Conservation (phyloP, 805 yeast genomes). For the Hagleromyces aurorensis region DNA sequence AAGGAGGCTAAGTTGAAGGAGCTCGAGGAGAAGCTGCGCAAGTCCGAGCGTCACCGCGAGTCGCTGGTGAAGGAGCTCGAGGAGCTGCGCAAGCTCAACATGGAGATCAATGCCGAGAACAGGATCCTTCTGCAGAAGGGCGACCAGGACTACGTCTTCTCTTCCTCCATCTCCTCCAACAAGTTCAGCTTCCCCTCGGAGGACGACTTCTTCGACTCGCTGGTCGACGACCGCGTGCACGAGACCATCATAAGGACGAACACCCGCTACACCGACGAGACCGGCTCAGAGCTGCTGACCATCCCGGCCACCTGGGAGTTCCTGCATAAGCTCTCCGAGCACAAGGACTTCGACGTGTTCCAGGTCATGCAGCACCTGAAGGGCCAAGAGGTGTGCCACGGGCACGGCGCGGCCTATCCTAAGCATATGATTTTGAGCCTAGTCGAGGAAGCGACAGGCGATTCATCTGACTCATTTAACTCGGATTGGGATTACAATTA, state of each 20-base stretch:
- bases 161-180: constrained; percentile 2
- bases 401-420: constrained; percentile 44
- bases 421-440: constrained; percentile 17
- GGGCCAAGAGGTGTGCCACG: constrained; percentile 73
- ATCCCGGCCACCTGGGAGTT: constrained; percentile 83
- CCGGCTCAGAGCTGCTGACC: constrained; percentile 49
- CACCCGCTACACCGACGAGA: constrained; percentile 10
- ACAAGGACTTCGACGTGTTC: constrained; percentile 45
- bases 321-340: constrained; percentile 44
- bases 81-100: constrained; percentile 44
- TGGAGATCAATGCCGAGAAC: constrained; percentile 55
- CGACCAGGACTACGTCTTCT: background rate
- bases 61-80: constrained; percentile 42
- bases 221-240: constrained; percentile 6
- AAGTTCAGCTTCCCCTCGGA: constrained; percentile 29
- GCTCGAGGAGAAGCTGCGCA: constrained; percentile 48
- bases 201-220: constrained; percentile 22
- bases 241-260: constrained; percentile 1
- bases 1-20: constrained; percentile 67
- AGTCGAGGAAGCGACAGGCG: constrained; percentile 6
- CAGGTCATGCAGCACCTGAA: constrained; percentile 49
- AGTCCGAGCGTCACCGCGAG: constrained; percentile 49
- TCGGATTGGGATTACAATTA: too few relatives aligned
- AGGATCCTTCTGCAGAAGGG: constrained; percentile 37
- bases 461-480: too few relatives aligned